Evolutionary conservation across 1,284 basidiomycete species (phyloP), one percentile per base, ranked within the genome.

Genomic region (Coriolopsis trogii): DNA sequence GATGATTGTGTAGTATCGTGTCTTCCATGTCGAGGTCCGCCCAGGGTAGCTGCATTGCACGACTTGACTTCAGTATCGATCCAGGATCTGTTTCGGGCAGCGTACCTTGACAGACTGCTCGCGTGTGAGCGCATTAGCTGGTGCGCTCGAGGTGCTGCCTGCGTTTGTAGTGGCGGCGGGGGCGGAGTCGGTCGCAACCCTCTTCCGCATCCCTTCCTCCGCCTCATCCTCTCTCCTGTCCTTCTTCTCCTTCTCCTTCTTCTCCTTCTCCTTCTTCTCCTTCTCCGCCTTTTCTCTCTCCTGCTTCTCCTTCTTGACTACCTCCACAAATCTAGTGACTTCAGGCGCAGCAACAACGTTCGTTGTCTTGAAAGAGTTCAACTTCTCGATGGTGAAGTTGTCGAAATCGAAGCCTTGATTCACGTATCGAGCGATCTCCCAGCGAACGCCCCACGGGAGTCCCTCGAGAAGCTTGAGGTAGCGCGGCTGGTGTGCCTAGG

Each of bases 11-110:
- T 4, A 73, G 59, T 0, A 63, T 61, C 0, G 31, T 16, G 4
- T 64, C 61, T 49, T 77, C 75, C 7, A 24, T 29, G 46, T 76
- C 75, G 0, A 76, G 63, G 47, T 75, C 73, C 5, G 46, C 46
- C 73, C 73, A 76, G 0, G 73, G 73, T 3, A 51, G 54, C 72
- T 75, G 36, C 6, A 39, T 26, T 12, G 29, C 8, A n/a, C 9
- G 3, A 16, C 6, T 34, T 16, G 12, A 21, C 9, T 13, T 46
- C 25, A 51, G 41, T 20, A 7, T 31, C 20, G 13, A 24, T 24
- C 3, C 16, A 10, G 4, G 4, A 4, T 30, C 29, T 23, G 12
- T n/a, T n/a, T 29, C 20, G 26, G 33, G 43, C 2, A 20, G 28
- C 51, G 6, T 40, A 59, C 62, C 43, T 42, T 59, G 3, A 53